Base-by-base conservation (phyloP, 2,329 filamentous ascomycete species). In the Fusarium graminum region DNA sequence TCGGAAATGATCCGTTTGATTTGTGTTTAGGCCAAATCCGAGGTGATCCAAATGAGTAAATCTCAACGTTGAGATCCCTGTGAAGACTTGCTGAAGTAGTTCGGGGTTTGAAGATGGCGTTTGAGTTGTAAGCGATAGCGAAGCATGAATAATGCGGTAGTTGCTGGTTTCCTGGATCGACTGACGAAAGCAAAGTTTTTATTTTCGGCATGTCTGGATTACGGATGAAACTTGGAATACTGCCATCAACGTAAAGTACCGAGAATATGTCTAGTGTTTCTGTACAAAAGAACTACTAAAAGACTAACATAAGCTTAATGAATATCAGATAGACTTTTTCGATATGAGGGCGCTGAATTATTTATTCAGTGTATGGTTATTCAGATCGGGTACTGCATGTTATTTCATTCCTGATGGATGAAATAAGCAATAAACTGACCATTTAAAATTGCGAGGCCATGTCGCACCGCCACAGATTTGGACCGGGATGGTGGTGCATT, bases 391-490 rank as follows among this genome's bases (percentile, higher is more conserved):
- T 39, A 26, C 22, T 29, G n/a, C 19, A 28, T 52, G 34, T 55
- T 17, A 29, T 55, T 41, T 52, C 17, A 22, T 22, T 22, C 29
- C 32, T 22, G 30, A 34, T 36, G 14, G 32, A 40, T 49, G 11
- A 49, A 54, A 39, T 26, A 54, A 55, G 55, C 38, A 50, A 60
- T 36, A 53, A 29, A 22, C 55, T 54, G 49, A 45, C 41, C 19
- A 55, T 61, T 61, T 22, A 42, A 41, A 45, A 59, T 45, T 40
- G 17, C 42, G 26, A 61, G 47, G 43, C 16, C 47, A 70, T 65
- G 49, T 67, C 71, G 74, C 75, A 77, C 75, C 74, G 75, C 75
- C 75, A 77, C 75, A 74, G 72, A 72, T 74, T 62, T 40, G 53
- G 50, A 44, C 65, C 41, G 41, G 68, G 70, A 53, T 70, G 59